Percentiles rank a stretch among this genome's conserved stretches.
Conservation (phyloP, 23 red algal species). For the Cyanidioschyzon merolae region DNA sequence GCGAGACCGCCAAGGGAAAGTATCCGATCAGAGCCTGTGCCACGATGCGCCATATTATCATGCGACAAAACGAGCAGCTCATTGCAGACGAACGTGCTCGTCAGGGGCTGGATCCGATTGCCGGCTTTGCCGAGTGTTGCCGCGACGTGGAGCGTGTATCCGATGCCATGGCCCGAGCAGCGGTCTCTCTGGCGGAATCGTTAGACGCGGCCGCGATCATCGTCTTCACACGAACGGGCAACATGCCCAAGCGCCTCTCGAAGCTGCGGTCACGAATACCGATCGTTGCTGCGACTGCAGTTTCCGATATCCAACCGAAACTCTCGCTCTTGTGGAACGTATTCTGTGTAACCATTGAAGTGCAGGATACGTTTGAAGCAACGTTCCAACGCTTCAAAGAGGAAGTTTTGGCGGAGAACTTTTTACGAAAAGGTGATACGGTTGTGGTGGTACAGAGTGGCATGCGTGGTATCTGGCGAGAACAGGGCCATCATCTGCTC, state of each 20-base stretch:
- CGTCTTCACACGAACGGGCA: conserved; percentile 80
- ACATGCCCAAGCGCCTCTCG: conserved; percentile 60
- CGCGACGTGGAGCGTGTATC: background rate
- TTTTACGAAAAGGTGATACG: conserved; percentile 7
- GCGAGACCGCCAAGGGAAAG: conserved; percentile 89
- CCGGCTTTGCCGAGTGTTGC: background rate
- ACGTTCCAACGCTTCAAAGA: conserved; percentile 4
- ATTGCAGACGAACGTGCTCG: conserved; percentile 3
- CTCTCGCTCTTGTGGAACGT: conserved; percentile 87
- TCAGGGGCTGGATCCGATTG: conserved; percentile 1
- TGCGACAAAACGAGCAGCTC: conserved; percentile 11
- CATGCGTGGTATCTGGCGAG: conserved; percentile 6
- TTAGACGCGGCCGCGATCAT: conserved; percentile 75
- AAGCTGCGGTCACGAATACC: conserved; percentile 54
- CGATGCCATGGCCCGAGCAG: conserved; percentile 50
- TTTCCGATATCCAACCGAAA: conserved; percentile 42
- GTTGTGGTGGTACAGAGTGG: conserved; percentile 13
- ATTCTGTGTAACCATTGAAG: conserved; percentile 37
- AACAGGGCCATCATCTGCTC: conserved; percentile 9
- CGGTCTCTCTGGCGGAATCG: conserved; percentile 54
- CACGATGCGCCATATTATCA: conserved; percentile 62
- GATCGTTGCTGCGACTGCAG: conserved; percentile 61
- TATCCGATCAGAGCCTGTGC: conserved; percentile 64
- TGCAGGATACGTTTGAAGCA: conserved; percentile 20
- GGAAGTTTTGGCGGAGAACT: conserved; percentile 13